phyloP scores from a whole-genome alignment of 768 basidiomycete genomes.

The Leccinum incarnatum region DNA sequence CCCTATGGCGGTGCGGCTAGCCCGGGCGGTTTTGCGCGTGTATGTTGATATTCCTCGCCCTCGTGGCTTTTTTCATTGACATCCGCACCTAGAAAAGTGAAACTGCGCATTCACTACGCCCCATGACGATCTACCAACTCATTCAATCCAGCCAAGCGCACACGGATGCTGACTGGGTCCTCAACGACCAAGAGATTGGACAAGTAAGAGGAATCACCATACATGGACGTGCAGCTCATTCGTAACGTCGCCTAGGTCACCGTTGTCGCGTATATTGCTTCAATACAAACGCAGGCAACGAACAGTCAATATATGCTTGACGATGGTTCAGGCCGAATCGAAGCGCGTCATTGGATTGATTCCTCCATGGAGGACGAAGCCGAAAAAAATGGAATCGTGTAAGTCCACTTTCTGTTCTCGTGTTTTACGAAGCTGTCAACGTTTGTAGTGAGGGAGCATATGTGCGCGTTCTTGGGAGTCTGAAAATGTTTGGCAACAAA shows the following conservation, averaged over 20 bases:
- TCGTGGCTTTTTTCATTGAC: background rate
- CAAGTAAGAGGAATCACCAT: constrained; percentile 48
- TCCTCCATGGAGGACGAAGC: constrained; percentile 54
- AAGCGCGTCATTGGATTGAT: constrained; percentile 83
- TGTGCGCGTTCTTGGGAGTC: constrained; percentile 74
- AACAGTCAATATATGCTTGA: constrained; percentile 79
- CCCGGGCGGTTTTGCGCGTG: constrained; percentile 51
- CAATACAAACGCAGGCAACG: constrained; percentile 68
- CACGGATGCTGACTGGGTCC: constrained; percentile 82
- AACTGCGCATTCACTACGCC: constrained; percentile 54
- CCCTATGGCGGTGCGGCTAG: constrained; percentile 56
- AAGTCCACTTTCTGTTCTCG: constrained; percentile 17
- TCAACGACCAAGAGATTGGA: constrained; percentile 78
- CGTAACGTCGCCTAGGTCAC: constrained; percentile 49
- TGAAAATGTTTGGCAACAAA: constrained; percentile 82
- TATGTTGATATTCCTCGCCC: constrained; percentile 24
- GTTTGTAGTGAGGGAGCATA: constrained; percentile 64
- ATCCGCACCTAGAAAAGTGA: constrained; percentile 32
- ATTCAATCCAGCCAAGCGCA: constrained; percentile 76
- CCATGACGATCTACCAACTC: constrained; percentile 78
- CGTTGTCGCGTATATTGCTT: constrained; percentile 69
- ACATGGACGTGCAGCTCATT: constrained; percentile 1
- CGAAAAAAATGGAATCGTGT: constrained; percentile 48
- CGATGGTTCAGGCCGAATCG: constrained; percentile 80
- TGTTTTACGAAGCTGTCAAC: background rate